Base-by-base conservation (phyloP, 139 green algal genomes). In the Astrephomene gubernaculifera region DNA sequence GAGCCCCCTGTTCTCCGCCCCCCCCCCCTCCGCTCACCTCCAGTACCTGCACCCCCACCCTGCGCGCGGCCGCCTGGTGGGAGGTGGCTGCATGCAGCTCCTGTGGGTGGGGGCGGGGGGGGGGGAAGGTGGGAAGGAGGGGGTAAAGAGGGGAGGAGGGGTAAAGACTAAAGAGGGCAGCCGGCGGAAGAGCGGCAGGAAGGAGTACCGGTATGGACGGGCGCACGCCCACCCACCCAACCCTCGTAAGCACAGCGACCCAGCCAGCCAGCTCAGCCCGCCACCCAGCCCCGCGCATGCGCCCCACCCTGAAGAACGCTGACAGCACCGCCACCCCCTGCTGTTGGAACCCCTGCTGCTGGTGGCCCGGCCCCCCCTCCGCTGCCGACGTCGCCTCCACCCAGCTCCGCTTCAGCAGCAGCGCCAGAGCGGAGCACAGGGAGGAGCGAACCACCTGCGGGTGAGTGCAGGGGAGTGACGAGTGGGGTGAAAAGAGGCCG, bases 391-490 rank as follows among this genome's bases (percentile, higher is more conserved):
- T 71, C 14, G 68, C 35, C 10, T 94, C 93, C 64, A 90, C 27
- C 94, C 95, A 97, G 60, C 89, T 89, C 31, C 95, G 91, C 83
- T 97, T 97, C 14, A 97, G 85, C 60, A 97, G 82, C 22, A 91
- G 70, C 19, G 94, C 95, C 12, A 90, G 44, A 1, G 87, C 82
- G 19, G 49, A 90, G 9, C 94, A 64, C 53, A 95, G 75, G 22
- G 68, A 71, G 8, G 72, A 71, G 4, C 73, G 61, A 8, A 87
- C 89, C n/a, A 87, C 79, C 43, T 80, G 76, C 31, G 7, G n/a
- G 10, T 17, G 63, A 44, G 63, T n/a, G n/a, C n/a, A n/a, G n/a
- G n/a, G n/a, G n/a, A 57, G 49, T 25, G 49, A 57, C 12, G 49
- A 25, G 17, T 17, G 49, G 12, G 49, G 49, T 25, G 12, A 25